Percentiles rank a stretch among this genome's conserved stretches.
phyloP scores from a whole-genome alignment of 2,329 filamentous ascomycete species.

The Neofusicoccum ribis region DNA sequence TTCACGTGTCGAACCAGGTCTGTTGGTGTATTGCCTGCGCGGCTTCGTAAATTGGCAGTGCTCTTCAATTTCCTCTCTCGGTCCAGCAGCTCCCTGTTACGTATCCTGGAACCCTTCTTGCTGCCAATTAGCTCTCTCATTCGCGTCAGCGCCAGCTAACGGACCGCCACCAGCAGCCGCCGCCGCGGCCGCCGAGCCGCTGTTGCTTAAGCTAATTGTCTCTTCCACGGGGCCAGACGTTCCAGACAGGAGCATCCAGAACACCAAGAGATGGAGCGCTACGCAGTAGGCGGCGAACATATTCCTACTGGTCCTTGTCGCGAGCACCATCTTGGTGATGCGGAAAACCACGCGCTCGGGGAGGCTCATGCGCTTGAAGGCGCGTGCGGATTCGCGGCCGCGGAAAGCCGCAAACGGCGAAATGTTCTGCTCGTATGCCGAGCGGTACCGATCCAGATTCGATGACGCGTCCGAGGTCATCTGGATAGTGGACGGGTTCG shows the following conservation, averaged over 20 bases:
- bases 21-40: background rate
- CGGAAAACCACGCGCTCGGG: slow-evolving; percentile 90
- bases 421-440: slow-evolving; percentile 92
- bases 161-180: slow-evolving; percentile 33
- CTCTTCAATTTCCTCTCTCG: slow-evolving; percentile 8
- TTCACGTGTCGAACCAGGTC: slow-evolving; percentile 7
- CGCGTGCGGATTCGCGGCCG: slow-evolving; percentile 86
- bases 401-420: slow-evolving; percentile 95
- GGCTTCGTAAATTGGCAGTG: slow-evolving; percentile 9
- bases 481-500: slow-evolving; percentile 71
- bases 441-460: slow-evolving; percentile 79
- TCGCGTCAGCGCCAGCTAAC: slow-evolving; percentile 25
- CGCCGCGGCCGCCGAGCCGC: slow-evolving; percentile 28
- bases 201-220: slow-evolving; percentile 42
- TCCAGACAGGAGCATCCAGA: slow-evolving; percentile 83
- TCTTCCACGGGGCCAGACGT: slow-evolving; percentile 67
- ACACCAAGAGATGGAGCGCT: slow-evolving; percentile 82
- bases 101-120: slow-evolving; percentile 37
- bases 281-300: slow-evolving; percentile 91
- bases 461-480: slow-evolving; percentile 61
- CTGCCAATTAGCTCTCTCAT: slow-evolving; percentile 34
- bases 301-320: slow-evolving; percentile 87
- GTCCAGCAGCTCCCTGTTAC: slow-evolving; percentile 10
- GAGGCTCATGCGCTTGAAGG: slow-evolving; percentile 89
- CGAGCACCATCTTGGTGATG: slow-evolving; percentile 84